Evolutionary conservation across 495 filamentous ascomycete species (phyloP).

Genomic region (Hypoxylon fragiforme): DNA sequence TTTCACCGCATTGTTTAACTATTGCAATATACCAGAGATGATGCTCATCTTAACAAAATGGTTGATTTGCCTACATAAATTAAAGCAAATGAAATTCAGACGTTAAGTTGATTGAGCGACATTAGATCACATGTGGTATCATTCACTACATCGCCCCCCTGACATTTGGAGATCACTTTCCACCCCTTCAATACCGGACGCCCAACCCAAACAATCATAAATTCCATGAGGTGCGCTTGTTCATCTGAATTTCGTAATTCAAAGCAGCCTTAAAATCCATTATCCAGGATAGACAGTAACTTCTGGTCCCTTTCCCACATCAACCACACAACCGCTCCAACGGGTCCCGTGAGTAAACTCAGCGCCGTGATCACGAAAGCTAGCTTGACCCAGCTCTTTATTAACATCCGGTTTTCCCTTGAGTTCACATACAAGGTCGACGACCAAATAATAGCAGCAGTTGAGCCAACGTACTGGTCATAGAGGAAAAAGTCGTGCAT

Average conservation of each 20-base stretch:
- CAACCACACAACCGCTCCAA: slow-evolving; percentile 20
- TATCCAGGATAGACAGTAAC: slow-evolving; percentile 1
- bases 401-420: slow-evolving; percentile 7
- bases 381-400: slow-evolving; percentile 12
- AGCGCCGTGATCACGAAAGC: slow-evolving; percentile 10
- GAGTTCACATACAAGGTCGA: slow-evolving; percentile 17
- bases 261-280: not conserved
- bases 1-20: no score
- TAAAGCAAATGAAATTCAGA: no score
- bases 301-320: slow-evolving; percentile 25
- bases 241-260: not conserved
- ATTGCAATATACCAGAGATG: no score
- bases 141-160: no score
- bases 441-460: slow-evolving; percentile 18
- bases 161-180: no score
- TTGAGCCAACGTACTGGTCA: slow-evolving; percentile 25
- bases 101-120: no score
- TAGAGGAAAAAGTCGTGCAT: slow-evolving; percentile 29
- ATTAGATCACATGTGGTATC: no score
- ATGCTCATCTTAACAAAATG: no score
- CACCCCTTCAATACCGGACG: no score
- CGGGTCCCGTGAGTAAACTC: slow-evolving; percentile 14
- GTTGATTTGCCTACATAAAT: no score
- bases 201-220: no score
- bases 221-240: not conserved